Evolutionary conservation across 495 filamentous ascomycete genomes (phyloP), one percentile per base, ranked within the genome.

Genomic region (Tuber umbilicatum): DNA sequence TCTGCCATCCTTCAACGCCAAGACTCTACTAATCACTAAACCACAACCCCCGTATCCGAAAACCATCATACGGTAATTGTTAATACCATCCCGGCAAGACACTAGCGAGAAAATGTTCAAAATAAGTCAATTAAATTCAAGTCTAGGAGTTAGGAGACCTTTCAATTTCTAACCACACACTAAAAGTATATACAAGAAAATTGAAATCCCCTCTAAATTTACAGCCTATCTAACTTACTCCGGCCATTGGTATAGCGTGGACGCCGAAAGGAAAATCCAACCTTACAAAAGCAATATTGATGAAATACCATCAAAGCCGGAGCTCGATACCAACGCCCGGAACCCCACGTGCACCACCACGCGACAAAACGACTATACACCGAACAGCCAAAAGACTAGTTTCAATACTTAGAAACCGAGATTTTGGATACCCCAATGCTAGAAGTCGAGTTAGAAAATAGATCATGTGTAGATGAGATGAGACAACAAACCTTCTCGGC

Each of bases 401-500:
- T 23, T 35, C 38, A 70, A 37, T 2, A 1, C 41, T 43, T 40
- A 73, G 21, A 45, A 21, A 0, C 23, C 17, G 5, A 70, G 23
- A 5, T 73, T 23, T 67, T 70, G 12, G 14, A 79, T 76, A 73
- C 78, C 78, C 78, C 78, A 79, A 21, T 60, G 70, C 78, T 79
- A 39, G 64, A 70, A 31, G 68, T 17, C 14, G 17, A 7, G 73
- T 79, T 73, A 79, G 77, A 23, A 72, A 40, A 74, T 41, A 5
- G 2, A 27, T 55, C 43, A 31, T 37, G 12, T 37, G 12, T 71
- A 6, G 10, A 17, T n/a, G 39, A 7, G 41, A 40, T 69, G 45
- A 9, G 27, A 43, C 45, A 42, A 70, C 76, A 42, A 70, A 81
- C 75, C 82, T 89, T 87, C 85, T 94, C 92, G 4, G 91, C 88